A percentile compares a stretch with the other conserved stretches of the same genome.
These are phyloP conservation scores for Ceratobasidium sp. DNA, from an alignment of 1,284 basidiomycete genomes.

Conservation along the genomic window DNA sequence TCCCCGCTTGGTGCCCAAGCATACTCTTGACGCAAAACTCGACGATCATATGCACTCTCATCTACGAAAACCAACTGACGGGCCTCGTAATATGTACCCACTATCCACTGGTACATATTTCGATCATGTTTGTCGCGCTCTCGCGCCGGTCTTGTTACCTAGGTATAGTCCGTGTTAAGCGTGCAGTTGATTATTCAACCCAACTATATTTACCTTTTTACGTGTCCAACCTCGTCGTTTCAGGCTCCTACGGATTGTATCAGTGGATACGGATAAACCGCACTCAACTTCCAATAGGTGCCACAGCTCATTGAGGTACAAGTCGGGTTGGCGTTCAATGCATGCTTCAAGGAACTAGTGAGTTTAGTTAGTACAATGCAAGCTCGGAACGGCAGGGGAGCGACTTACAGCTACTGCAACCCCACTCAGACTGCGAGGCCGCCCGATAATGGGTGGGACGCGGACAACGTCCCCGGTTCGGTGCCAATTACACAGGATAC, in stretches of 20 bases:
- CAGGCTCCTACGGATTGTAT: background rate
- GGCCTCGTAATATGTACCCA: background rate
- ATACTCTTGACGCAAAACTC: slow-evolving; percentile 23
- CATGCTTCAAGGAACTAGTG: background rate
- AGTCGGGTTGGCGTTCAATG: background rate
- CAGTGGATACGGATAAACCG: background rate
- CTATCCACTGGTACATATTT: slow-evolving; percentile 19
- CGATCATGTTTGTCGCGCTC: slow-evolving; percentile 45
- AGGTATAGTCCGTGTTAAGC: background rate
- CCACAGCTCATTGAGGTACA: background rate
- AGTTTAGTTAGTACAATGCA: background rate
- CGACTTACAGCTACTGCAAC: background rate
- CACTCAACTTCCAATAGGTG: background rate
- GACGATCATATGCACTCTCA: slow-evolving; percentile 12
- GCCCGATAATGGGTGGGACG: background rate
- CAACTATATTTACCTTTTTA: background rate
- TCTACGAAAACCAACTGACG: slow-evolving; percentile 20
- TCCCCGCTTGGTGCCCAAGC: slow-evolving; percentile 38
- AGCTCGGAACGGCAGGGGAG: background rate
- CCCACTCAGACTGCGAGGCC: background rate
- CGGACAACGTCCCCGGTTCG: background rate
- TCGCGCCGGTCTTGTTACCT: slow-evolving; percentile 45
- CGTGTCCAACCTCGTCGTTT: background rate
- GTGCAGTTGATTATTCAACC: background rate
- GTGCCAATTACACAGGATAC: background rate